Conservation (phyloP, 768 basidiomycete species). For the Trametes maxima region DNA sequence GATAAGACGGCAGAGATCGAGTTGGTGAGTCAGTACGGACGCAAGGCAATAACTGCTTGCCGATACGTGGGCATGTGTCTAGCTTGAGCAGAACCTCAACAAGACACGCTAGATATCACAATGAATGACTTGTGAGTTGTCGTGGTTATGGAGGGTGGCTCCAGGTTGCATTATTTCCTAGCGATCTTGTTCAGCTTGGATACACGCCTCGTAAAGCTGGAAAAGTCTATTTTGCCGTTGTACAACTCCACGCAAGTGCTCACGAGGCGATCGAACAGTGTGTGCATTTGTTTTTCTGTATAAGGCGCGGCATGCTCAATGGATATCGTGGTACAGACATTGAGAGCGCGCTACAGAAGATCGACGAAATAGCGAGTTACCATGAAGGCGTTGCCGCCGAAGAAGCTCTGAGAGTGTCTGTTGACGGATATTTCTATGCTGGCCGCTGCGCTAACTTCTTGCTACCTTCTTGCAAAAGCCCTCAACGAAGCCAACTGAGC, state of each 20-base stretch:
- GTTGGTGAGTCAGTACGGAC: slow-evolving; percentile 45
- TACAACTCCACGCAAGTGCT: slow-evolving; percentile 77
- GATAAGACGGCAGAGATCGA: slow-evolving; percentile 78
- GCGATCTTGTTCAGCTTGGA: slow-evolving; percentile 86
- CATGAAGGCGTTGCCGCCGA: slow-evolving; percentile 77
- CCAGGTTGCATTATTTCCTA: slow-evolving; percentile 31
- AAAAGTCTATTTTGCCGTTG: slow-evolving; percentile 84
- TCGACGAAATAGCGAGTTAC: slow-evolving; percentile 75
- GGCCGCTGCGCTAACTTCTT: background rate
- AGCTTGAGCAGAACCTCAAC: slow-evolving; percentile 84
- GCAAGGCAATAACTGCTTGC: background rate
- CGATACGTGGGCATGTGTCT: background rate
- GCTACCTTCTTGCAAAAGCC: slow-evolving; percentile 54
- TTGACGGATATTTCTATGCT: background rate
- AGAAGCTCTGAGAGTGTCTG: slow-evolving; percentile 77
- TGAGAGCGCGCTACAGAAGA: slow-evolving; percentile 74
- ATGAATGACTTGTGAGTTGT: slow-evolving; percentile 75
- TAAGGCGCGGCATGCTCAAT: background rate
- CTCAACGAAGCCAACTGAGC: slow-evolving; percentile 66
- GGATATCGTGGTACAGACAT: slow-evolving; percentile 55
- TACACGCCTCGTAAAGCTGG: slow-evolving; percentile 76
- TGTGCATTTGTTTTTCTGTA: slow-evolving; percentile 31
- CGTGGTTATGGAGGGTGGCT: background rate
- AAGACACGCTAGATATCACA: slow-evolving; percentile 86
- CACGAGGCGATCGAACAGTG: slow-evolving; percentile 72